A percentile compares a stretch with the other conserved stretches of the same genome.
Evolutionary conservation across 1,139 yeast species (phyloP).

Genomic region (Candida frijolesensis): DNA sequence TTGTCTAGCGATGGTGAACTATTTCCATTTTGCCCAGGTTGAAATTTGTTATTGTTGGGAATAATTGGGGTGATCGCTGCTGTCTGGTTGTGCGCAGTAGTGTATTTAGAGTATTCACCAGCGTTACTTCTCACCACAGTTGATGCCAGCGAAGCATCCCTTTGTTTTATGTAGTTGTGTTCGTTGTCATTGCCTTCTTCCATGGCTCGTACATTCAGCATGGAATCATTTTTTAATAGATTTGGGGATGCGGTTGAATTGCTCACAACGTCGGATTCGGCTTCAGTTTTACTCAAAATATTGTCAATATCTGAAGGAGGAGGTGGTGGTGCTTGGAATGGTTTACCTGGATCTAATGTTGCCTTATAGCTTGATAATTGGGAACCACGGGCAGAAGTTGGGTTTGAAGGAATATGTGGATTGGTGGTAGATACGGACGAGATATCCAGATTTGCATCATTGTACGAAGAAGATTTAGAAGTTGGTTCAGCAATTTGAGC

Average conservation of each 20-base stretch:
- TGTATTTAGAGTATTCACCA: conserved; percentile 7
- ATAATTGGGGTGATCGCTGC: conserved; percentile 39
- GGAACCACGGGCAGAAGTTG: conserved; percentile 12
- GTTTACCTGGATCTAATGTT: conserved; percentile 49
- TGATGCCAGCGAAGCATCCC: conserved; percentile 1
- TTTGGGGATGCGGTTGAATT: conserved; percentile 16
- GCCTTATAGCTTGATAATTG: conserved; percentile 19
- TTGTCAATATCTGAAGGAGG: conserved; percentile 16
- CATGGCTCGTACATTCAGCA: neutral
- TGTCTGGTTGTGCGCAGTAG: conserved; percentile 29
- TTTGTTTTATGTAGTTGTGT: neutral
- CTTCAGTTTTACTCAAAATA: conserved; percentile 17
- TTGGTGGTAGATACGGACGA: conserved; percentile 2
- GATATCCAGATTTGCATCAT: neutral
- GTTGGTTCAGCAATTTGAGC: conserved; percentile 2
- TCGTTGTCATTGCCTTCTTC: too few relatives aligned
- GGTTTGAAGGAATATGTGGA: conserved; percentile 9
- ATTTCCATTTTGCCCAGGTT: neutral
- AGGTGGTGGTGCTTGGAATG: conserved; percentile 12
- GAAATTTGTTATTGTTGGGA: conserved; percentile 16
- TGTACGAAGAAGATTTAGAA: conserved; percentile 4
- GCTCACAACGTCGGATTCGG: conserved; percentile 14
- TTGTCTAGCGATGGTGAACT: conserved; percentile 29
- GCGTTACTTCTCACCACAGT: neutral
- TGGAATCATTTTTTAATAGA: conserved; percentile 24